phyloP scores from a whole-genome alignment of 495 filamentous ascomycete species.

The Mycothermus thermophilus region DNA sequence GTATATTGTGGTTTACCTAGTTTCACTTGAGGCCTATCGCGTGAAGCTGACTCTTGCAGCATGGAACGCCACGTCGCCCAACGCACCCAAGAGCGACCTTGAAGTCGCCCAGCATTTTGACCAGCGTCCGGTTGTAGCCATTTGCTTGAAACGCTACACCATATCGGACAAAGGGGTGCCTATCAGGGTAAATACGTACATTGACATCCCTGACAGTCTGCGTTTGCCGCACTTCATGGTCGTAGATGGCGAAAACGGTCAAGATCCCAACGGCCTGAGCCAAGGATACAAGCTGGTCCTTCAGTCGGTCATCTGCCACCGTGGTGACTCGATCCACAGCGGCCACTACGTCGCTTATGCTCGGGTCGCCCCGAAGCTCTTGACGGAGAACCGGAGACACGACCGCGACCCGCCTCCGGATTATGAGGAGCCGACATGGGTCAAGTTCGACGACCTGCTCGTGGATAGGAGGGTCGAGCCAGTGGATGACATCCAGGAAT shows the following conservation, averaged over 20 bases:
- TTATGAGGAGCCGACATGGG: slow-evolving; percentile 59
- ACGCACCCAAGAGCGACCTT: slow-evolving; percentile 29
- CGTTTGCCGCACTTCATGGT: slow-evolving; percentile 80
- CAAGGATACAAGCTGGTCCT: slow-evolving; percentile 70
- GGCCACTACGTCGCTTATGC: slow-evolving; percentile 85
- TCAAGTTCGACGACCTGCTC: slow-evolving; percentile 80
- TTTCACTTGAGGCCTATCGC: no score
- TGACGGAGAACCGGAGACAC: slow-evolving; percentile 39
- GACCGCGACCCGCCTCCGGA: slow-evolving; percentile 36
- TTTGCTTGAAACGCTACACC: slow-evolving; percentile 84
- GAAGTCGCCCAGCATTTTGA: slow-evolving; percentile 37
- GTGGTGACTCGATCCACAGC: slow-evolving; percentile 74
- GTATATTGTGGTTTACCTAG: slow-evolving; percentile 37
- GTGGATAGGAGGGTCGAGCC: slow-evolving; percentile 44
- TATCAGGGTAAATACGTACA: slow-evolving; percentile 56
- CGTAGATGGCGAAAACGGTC: slow-evolving; percentile 49
- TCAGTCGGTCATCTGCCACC: slow-evolving; percentile 82
- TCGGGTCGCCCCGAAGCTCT: slow-evolving; percentile 46
- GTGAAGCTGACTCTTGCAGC: no score
- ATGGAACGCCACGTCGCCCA: slow-evolving; percentile 45
- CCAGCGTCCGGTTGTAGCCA: slow-evolving; percentile 66
- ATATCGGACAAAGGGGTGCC: slow-evolving; percentile 55
- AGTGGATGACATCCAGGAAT: slow-evolving; percentile 62
- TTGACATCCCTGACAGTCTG: slow-evolving; percentile 88
- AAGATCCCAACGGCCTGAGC: slow-evolving; percentile 46